Evolutionary conservation across 805 yeast genomes (phyloP).

Genomic region (Metschnikowia lunata): DNA sequence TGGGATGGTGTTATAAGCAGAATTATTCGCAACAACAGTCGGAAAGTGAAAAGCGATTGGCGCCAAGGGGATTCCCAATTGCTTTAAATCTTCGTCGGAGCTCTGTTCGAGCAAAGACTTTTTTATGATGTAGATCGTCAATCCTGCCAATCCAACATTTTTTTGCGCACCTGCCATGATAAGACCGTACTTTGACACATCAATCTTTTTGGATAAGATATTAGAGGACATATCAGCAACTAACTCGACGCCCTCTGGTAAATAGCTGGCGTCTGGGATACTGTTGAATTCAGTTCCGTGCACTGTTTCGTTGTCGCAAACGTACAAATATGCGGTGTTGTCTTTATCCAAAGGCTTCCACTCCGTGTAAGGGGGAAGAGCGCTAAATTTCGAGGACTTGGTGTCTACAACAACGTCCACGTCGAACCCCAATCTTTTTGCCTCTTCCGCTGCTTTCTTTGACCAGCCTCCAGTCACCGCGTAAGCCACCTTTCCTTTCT

Average conservation of each 20-base stretch:
- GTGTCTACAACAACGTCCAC: slow-evolving; percentile 67
- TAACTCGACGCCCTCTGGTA: slow-evolving; percentile 66
- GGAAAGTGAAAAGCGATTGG: slow-evolving; percentile 91
- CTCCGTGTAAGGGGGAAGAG: slow-evolving; percentile 57
- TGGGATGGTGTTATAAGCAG: slow-evolving; percentile 94
- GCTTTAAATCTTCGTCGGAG: slow-evolving; percentile 53
- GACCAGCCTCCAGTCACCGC: slow-evolving; percentile 95
- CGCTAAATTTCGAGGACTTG: slow-evolving; percentile 54
- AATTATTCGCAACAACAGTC: slow-evolving; percentile 79
- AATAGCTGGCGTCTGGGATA: slow-evolving; percentile 49
- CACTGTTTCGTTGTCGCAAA: slow-evolving; percentile 97
- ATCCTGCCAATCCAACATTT: slow-evolving; percentile 95
- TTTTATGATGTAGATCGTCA: slow-evolving; percentile 85
- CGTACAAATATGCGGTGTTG: slow-evolving; percentile 80
- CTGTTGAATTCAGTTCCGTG: slow-evolving; percentile 79
- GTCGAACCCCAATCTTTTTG: slow-evolving; percentile 74
- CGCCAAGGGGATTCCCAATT: slow-evolving; percentile 64
- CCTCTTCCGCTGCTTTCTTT: slow-evolving; percentile 82
- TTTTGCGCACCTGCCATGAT: slow-evolving; percentile 98
- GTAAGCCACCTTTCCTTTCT: slow-evolving; percentile 77
- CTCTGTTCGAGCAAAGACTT: slow-evolving; percentile 70
- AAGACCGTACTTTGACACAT: slow-evolving; percentile 79
- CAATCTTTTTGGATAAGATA: slow-evolving; percentile 75
- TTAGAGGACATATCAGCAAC: slow-evolving; percentile 96
- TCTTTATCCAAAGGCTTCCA: slow-evolving; percentile 57